Base-by-base conservation (phyloP, 306 rosid genomes). In the Trifolium repens region DNA sequence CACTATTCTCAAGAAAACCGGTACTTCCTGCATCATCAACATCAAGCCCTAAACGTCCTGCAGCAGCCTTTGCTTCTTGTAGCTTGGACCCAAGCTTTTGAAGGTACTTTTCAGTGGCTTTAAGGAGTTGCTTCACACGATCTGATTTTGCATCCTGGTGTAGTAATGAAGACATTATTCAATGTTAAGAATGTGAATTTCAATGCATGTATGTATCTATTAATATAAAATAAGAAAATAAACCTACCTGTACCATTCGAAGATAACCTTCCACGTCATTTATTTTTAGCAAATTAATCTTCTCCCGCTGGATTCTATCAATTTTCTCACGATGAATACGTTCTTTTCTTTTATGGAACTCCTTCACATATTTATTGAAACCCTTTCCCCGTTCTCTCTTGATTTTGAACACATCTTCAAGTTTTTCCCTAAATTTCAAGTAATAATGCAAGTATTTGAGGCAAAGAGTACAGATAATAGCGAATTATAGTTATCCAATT, bases 211-310 rank as follows among this genome's bases (percentile, higher is more conserved):
- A 13, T 42, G 69, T 64, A 72, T 72, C 57, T 8, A 67, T 34
- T 26, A 26, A 34, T 43, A 85, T 39, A 40, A 32, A 32, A 40
- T 9, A 58, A 32, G 79, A 64, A 76, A 59, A 76, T 63, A 84
- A 83, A 67, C 57, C 61, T 37, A 96, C 99, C 96, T 96, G 98
- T 82, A 96, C 99, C 99, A 96, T 96, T 69, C 99, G 93, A 67
- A 96, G 84, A 82, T 96, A 96, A 24, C 99, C 99, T 84, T 96
- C 99, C 85, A 96, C 99, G 9, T 96, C 99, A 46, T 96, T 96
- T 85, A 96, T 92, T 86, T 96, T 96, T 78, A 96, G 88, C 75
- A 96, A 85, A 91, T 96, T 96, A 81, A 96, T 96, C 85, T 96
- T 96, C 72, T 96, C 99, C 71, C 99, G 96, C 85, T 96, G 99